Base-by-base conservation (phyloP, 768 basidiomycete species). In the Dioszegia hungarica region DNA sequence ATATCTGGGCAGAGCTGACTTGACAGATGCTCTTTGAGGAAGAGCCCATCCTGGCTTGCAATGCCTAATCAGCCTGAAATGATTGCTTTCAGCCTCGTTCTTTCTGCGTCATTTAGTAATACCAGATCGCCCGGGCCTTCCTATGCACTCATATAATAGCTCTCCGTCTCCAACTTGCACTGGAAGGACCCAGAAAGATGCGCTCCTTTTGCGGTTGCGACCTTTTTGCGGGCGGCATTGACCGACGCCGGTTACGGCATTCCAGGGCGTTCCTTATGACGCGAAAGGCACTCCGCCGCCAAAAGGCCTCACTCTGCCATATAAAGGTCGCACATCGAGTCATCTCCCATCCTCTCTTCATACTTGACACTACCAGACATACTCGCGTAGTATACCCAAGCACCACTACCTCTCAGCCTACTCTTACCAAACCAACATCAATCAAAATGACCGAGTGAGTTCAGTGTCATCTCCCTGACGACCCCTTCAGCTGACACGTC, bases 1-100 rank as follows among this genome's bases (percentile, higher is more conserved):
- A 24, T 12, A 3, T 14, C 17, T 6, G 36, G 11, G 1, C 15
- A 19, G 27, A 11, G 41, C 49, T 51, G 57, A 41, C 14, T 8
- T 19, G 9, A 9, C 37, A 59, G 57, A 60, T 60, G 59, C 31
- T 60, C 5, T 60, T 60, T 25, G 59, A 60, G 47, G 59, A 60
- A 33, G 46, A 55, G 37, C 59, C 59, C 11, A n/a, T 11, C 11
- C 27, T 40, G 5, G 34, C 39, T 31, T 53, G 25, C 29, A 25
- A 29, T 10, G 28, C 39, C 11, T 33, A 27, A 37, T 11, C 37
- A n/a, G n/a, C 12, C 25, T 6, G 4, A 20, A 39, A 39, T 39
- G 20, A 39, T 39, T 4, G 4, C 5, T 39, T 17, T 39, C 34
- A 36, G 34, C 6, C 38, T 17, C 15, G 5, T 15, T 39, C 17